phyloP scores from a whole-genome alignment of 2,329 filamentous ascomycete genomes.

The Blastomyces parvus region DNA sequence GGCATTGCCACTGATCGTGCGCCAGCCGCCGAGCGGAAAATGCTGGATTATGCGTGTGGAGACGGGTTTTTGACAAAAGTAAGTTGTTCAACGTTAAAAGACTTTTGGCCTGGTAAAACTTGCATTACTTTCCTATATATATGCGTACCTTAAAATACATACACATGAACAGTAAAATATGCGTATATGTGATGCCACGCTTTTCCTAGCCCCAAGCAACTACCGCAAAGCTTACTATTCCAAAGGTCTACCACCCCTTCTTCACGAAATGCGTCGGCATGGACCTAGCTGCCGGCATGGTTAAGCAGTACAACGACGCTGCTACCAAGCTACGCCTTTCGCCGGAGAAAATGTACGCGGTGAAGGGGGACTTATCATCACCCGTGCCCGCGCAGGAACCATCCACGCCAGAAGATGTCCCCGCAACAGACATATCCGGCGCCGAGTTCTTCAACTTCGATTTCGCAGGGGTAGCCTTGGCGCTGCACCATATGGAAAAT shows the following conservation, averaged over 20 bases:
- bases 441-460: constrained; percentile 16
- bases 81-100: neutral
- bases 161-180: too few species aligned
- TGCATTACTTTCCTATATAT: neutral
- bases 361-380: constrained; percentile 11
- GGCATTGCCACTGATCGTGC: constrained; percentile 8
- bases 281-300: constrained; percentile 16
- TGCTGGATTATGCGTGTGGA: constrained; percentile 18
- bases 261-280: constrained; percentile 16
- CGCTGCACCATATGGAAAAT: constrained; percentile 16
- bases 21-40: constrained; percentile 8
- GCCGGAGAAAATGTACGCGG: constrained; percentile 12
- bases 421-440: neutral
- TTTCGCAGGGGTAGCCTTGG: constrained; percentile 12
- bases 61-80: constrained; percentile 15
- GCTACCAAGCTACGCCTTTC: constrained; percentile 8
- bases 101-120: neutral
- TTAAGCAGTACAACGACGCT: constrained; percentile 13
- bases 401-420: neutral
- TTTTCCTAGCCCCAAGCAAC: too few species aligned
- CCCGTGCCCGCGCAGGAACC: neutral
- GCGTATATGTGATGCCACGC: neutral
- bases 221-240: neutral
- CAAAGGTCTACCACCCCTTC: constrained; percentile 11
- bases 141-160: neutral